Base-by-base conservation (phyloP, 2,329 filamentous ascomycete genomes). In the Didymella keratinophila region DNA sequence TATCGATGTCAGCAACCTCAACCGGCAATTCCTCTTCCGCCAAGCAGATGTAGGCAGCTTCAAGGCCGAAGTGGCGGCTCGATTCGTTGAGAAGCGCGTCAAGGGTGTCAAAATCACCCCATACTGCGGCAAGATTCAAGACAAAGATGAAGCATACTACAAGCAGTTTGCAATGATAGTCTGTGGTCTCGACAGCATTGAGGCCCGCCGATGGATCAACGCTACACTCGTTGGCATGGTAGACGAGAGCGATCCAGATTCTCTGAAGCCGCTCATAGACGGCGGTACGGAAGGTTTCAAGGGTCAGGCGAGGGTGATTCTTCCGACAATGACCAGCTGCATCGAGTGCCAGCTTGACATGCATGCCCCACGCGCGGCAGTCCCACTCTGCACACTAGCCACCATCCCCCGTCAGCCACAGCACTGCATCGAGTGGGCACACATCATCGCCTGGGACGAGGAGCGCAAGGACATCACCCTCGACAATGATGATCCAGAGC, bases 251-350 rank as follows among this genome's bases (percentile, higher is more conserved):
- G 87, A 94, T 64, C 87, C 89, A 10, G 94, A 98, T 72, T 91
- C 87, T 49, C 81, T 97, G 66, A 99, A 97, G 79, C 95, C 96
- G 5, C 82, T 99, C 58, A 93, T 99, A 63, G 95, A 99, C 77
- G 96, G 95, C 53, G 95, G 95, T 63, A 99, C 95, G 14, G 95
- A 99, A 82, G 93, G 94, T 48, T 98, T 99, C 86, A 99, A 98
- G 80, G 95, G 95, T 50, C 96, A 99, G 76, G 90, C 93, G 1
- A 87, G 94, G 71, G 94, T 99, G 58, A 90, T 99, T 58, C 82
- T 98, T 21, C 95, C 95, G 0, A 93, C 92, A 4, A 86, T 99
- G 71, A 96, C 93, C 18, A 96, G 93, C 21, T 99, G 95, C 76
- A 96, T 99, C 71, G 95, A 99, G 81, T 99, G 95, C 73, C 95